Percentiles rank a stretch among this genome's conserved stretches.
Evolutionary conservation across 768 basidiomycete genomes (phyloP).

Genomic region (Lactarius sanguifluus): DNA sequence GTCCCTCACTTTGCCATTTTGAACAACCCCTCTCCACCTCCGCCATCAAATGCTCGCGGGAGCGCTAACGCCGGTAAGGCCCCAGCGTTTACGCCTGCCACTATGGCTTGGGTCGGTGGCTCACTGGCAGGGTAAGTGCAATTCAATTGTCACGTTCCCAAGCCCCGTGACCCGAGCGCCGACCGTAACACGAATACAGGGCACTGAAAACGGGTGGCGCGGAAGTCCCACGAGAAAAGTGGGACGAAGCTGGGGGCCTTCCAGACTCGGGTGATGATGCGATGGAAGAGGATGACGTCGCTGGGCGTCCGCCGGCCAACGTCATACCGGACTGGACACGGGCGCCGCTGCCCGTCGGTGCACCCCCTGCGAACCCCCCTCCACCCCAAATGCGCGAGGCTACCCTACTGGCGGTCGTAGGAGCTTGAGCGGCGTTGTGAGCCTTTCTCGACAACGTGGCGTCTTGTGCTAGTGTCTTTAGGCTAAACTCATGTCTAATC

Average conservation of each 20-base stretch:
- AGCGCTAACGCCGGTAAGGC: constrained; percentile 73
- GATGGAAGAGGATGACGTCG: constrained; percentile 36
- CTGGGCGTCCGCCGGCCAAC: constrained; percentile 32
- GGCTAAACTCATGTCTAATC: neutral
- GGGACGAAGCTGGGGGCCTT: constrained; percentile 66
- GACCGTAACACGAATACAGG: constrained; percentile 40
- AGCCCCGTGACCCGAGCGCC: constrained; percentile 2
- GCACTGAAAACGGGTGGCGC: constrained; percentile 83
- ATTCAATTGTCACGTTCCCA: constrained; percentile 1
- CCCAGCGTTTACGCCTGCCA: constrained; percentile 80
- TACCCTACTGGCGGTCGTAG: constrained; percentile 36
- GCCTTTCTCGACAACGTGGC: neutral
- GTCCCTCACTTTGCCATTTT: constrained; percentile 74
- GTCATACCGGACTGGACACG: constrained; percentile 85
- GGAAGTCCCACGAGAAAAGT: constrained; percentile 80
- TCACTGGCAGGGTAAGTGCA: constrained; percentile 80
- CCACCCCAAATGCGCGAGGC: constrained; percentile 24
- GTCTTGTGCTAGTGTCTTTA: constrained; percentile 2
- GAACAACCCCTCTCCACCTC: constrained; percentile 74
- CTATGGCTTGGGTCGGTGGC: constrained; percentile 91
- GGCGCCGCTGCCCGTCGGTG: constrained; percentile 57
- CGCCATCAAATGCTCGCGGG: constrained; percentile 48
- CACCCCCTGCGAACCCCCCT: constrained; percentile 51
- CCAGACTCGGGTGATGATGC: constrained; percentile 39
- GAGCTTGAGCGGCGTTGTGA: constrained; percentile 35